Evolutionary conservation across 2,329 filamentous ascomycete species (phyloP), one percentile per base, ranked within the genome.

Genomic region (Microsporum audouinii): DNA sequence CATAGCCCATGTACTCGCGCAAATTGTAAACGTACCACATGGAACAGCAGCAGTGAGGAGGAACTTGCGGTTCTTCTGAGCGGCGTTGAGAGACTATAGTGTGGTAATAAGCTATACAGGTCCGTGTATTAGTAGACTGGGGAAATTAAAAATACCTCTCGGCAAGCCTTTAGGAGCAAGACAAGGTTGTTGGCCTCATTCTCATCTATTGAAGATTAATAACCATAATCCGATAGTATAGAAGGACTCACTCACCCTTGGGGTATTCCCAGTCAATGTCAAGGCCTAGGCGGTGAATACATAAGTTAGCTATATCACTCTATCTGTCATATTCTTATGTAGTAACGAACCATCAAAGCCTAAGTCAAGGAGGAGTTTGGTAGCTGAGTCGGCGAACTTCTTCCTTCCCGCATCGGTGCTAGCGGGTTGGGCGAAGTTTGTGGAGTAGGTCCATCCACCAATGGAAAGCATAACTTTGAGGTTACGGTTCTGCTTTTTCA

Each of bases 391-490:
- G 0, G 88, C 89, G 70, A 95, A 95, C 1, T 65, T 79, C 63
- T 77, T 75, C 10, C 89, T 82, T 5, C 86, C 84, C 4, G 78
- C 75, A 0, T 80, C 77, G 0, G 85, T 86, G 17, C 83, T 83
- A 0, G 84, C 84, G 0, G 90, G 88, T 33, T 75, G 77, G 0
- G 83, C 78, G 74, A 96, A 95, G 76, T 95, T 94, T 72, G 82
- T 74, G 2, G 86, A 88, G 71, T 88, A 89, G 0, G 84, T 88
- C 84, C 86, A 92, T 14, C 90, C 89, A 36, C 89, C 89, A 62
- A 94, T 88, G 60, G 87, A 91, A 2, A 96, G 82, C 5, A 96
- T 80, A 2, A 87, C 79, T 72, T 95, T 95, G 62, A 94, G 72
- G 60, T 88, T 84, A 38, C 89, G 82, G 71, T 94, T 84, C 67